phyloP scores from a whole-genome alignment of 495 filamentous ascomycete species.

The Staphylotrichum longicolle region DNA sequence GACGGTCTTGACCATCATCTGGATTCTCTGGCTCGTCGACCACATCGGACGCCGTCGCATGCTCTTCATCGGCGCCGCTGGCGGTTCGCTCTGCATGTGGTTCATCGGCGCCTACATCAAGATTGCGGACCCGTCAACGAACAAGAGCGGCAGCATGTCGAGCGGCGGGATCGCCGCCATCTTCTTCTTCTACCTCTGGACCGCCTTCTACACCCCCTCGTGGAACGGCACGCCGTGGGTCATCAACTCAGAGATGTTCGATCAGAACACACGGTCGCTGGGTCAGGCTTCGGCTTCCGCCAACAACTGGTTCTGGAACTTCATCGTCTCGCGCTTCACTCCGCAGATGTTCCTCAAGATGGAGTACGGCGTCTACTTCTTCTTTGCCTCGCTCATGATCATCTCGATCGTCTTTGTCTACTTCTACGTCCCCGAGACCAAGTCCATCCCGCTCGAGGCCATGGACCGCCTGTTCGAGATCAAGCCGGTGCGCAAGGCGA shows the following conservation, averaged over 20 bases:
- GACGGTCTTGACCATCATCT: conserved; percentile 60
- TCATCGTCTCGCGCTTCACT: conserved; percentile 69
- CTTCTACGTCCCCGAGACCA: conserved; percentile 53
- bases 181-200: conserved; percentile 81
- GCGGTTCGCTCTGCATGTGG: conserved; percentile 58
- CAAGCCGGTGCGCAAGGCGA: conserved; percentile 55
- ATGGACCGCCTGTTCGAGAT: conserved; percentile 59
- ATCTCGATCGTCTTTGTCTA: conserved; percentile 62
- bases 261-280: conserved; percentile 61
- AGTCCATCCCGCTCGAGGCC: conserved; percentile 51
- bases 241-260: conserved; percentile 62
- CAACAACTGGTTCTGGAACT: conserved; percentile 77
- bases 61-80: conserved; percentile 54
- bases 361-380: conserved; percentile 74
- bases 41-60: conserved; percentile 50
- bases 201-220: conserved; percentile 70
- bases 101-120: conserved; percentile 54
- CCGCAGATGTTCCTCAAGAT: conserved; percentile 72
- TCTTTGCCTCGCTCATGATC: conserved; percentile 72
- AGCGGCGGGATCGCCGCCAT: conserved; percentile 65
- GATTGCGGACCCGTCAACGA: conserved; percentile 50
- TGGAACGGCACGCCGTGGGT: conserved; percentile 76
- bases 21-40: conserved; percentile 57
- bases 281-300: conserved; percentile 67
- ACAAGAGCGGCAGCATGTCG: conserved; percentile 38